Evolutionary conservation across 78 protist genomes (phyloP).

Genomic region (Tieghemostelium lacteum): DNA sequence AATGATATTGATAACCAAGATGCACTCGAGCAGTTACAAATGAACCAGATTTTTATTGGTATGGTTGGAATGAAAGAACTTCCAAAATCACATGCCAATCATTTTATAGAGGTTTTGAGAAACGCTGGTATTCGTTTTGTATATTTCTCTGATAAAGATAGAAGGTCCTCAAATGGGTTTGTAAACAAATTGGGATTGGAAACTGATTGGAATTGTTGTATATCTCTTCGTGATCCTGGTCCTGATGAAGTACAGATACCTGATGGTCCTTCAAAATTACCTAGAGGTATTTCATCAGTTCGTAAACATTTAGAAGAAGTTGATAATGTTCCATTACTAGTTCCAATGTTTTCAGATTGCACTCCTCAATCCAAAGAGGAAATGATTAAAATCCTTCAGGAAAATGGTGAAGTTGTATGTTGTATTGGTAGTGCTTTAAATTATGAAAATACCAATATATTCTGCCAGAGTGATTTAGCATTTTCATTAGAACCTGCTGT

Average conservation of each 20-base stretch:
- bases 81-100: constrained; percentile 74
- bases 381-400: constrained; percentile 83
- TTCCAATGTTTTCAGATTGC: constrained; percentile 83
- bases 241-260: constrained; percentile 47
- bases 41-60: constrained; percentile 79
- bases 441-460: constrained; percentile 71
- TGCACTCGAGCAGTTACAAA: constrained; percentile 69
- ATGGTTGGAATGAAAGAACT: constrained; percentile 71
- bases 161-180: constrained; percentile 64
- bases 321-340: constrained; percentile 86
- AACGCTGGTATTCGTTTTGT: constrained; percentile 82
- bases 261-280: constrained; percentile 83
- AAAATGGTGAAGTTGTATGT: constrained; percentile 86
- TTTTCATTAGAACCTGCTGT: constrained; percentile 77
- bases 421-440: constrained; percentile 84
- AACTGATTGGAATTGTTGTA: constrained; percentile 88
- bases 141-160: constrained; percentile 42
- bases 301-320: constrained; percentile 65
- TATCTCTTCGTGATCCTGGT: constrained; percentile 68
- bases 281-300: constrained; percentile 80
- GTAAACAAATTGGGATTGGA: constrained; percentile 82
- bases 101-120: constrained; percentile 57
- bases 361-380: constrained; percentile 34
- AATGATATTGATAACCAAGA: constrained; percentile 44
- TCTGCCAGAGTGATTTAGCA: constrained; percentile 76